phyloP scores from a whole-genome alignment of 2,329 filamentous ascomycete genomes.

The Rosellinia necatrix region DNA sequence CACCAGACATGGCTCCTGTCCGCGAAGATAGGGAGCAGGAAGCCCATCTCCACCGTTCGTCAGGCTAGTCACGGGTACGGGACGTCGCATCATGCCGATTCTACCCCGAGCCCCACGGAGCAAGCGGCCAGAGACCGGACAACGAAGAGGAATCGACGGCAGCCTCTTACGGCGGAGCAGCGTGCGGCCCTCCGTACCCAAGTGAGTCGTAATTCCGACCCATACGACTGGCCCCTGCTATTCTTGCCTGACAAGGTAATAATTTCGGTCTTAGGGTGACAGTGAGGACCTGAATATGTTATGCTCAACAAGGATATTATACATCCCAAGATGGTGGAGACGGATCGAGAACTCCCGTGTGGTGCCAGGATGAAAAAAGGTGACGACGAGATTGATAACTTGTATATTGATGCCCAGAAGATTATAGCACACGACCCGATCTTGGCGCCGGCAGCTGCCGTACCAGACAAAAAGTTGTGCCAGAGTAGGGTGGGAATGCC shows the following conservation, averaged over 20 bases:
- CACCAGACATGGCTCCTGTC: too few species aligned
- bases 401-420: slow-evolving; percentile 20
- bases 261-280: background rate
- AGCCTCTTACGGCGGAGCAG: background rate
- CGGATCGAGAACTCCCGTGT: slow-evolving; percentile 19
- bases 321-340: slow-evolving; percentile 9
- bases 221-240: slow-evolving; percentile 1
- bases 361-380: slow-evolving; percentile 12
- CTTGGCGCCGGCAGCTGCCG: slow-evolving; percentile 18
- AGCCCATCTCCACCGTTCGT: background rate
- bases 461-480: slow-evolving; percentile 12
- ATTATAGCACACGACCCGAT: slow-evolving; percentile 17
- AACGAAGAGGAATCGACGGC: background rate
- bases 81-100: background rate
- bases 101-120: background rate
- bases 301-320: slow-evolving; percentile 13
- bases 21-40: background rate
- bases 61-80: background rate
- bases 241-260: slow-evolving; percentile 7
- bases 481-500: slow-evolving; percentile 15
- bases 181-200: background rate
- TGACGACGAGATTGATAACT: slow-evolving; percentile 10
- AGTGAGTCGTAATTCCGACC: background rate
- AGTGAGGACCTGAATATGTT: slow-evolving; percentile 2
- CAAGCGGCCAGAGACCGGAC: background rate